Evolutionary conservation across 768 basidiomycete genomes (phyloP).

Genomic region (Xanthoconium purpureum): DNA sequence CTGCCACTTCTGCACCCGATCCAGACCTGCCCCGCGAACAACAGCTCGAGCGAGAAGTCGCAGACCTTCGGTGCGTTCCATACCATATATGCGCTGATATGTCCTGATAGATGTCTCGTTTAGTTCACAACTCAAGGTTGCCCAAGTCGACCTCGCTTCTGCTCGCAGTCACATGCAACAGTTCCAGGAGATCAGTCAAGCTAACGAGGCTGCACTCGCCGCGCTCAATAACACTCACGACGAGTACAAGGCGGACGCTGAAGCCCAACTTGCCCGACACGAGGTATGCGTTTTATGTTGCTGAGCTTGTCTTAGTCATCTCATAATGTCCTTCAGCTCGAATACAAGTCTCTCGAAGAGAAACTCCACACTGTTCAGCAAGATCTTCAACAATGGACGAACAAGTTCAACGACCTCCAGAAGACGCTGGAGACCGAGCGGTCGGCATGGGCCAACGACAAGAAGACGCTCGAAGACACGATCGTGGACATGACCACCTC

Average conservation of each 20-base stretch:
- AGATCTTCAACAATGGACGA: constrained; percentile 48
- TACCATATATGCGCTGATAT: background rate
- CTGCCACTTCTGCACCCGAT: constrained; percentile 35
- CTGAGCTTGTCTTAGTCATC: background rate
- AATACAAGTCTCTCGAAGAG: constrained; percentile 60
- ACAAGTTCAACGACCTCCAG: constrained; percentile 56
- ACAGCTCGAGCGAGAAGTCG: constrained; percentile 80
- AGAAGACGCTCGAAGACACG: constrained; percentile 77
- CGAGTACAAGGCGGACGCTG: constrained; percentile 72
- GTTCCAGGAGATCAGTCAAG: constrained; percentile 82
- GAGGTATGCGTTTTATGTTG: constrained; percentile 46
- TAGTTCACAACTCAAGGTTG: constrained; percentile 72
- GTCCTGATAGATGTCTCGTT: background rate
- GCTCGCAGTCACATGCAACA: constrained; percentile 75
- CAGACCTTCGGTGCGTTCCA: constrained; percentile 66
- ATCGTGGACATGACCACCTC: constrained; percentile 78
- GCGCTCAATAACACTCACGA: constrained; percentile 72
- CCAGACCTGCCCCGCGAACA: constrained; percentile 63
- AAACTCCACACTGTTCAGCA: constrained; percentile 52
- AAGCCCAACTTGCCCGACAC: constrained; percentile 61
- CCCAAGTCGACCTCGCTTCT: constrained; percentile 71
- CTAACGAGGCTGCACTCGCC: constrained; percentile 73
- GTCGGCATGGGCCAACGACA: constrained; percentile 69
- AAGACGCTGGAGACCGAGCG: constrained; percentile 68
- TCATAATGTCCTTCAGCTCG: constrained; percentile 44